These are phyloP conservation scores for Lodderomyces metapsilosis DNA, from an alignment of 1,139 yeast genomes.

Conservation along the genomic window DNA sequence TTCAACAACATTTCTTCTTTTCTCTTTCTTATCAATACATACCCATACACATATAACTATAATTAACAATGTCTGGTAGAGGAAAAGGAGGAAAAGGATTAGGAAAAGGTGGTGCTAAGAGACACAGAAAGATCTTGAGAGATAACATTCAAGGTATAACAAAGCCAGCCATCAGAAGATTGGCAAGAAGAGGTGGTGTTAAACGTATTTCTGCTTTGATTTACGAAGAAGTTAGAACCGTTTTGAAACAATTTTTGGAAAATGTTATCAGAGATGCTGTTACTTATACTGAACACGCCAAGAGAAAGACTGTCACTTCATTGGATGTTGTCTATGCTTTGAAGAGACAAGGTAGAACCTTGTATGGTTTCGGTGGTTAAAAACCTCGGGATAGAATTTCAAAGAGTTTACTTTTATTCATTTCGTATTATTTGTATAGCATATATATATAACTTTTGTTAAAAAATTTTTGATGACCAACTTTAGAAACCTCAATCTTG, in stretches of 20 bases:
- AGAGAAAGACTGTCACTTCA: slow-evolving; percentile 99
- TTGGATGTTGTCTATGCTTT: slow-evolving; percentile 98
- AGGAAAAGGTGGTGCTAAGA: slow-evolving; percentile 99
- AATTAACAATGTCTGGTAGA: slow-evolving; percentile 87
- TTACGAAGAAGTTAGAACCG: slow-evolving; percentile 98
- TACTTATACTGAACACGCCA: slow-evolving; percentile 99
- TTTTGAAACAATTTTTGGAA: slow-evolving; percentile 92
- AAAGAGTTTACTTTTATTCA: no score
- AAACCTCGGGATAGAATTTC: background rate
- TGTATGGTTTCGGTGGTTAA: slow-evolving; percentile 99
- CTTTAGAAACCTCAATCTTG: no score
- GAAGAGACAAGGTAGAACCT: slow-evolving; percentile 99
- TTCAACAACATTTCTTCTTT: background rate
- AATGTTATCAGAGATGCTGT: slow-evolving; percentile 98
- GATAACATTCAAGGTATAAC: slow-evolving; percentile 99
- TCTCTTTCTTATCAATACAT: background rate
- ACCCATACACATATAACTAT: slow-evolving; percentile 3
- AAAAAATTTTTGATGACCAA: slow-evolving; percentile 1
- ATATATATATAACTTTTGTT: background rate
- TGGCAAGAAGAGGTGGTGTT: slow-evolving; percentile 99
- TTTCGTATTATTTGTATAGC: slow-evolving; percentile 5
- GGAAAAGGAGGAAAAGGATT: slow-evolving; percentile 99
- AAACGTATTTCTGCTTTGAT: slow-evolving; percentile 99
- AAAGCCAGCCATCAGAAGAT: slow-evolving; percentile 99
- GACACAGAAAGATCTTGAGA: slow-evolving; percentile 99